Evolutionary conservation across 371 early-diverging fungal species (phyloP), one percentile per base, ranked within the genome.

Genomic region (Blakeslea trispora): DNA sequence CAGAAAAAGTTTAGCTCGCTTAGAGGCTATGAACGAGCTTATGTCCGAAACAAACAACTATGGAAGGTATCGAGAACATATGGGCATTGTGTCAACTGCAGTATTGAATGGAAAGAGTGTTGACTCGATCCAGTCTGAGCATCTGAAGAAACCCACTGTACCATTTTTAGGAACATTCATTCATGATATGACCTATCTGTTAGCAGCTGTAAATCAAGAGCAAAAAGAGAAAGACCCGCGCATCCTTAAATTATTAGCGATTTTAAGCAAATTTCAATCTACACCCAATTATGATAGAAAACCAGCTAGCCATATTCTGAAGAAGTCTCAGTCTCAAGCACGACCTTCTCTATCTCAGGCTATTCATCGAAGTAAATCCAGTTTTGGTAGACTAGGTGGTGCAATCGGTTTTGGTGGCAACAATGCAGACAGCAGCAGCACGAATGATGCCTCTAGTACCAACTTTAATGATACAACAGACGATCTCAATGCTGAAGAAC

Each of bases 161-260:
- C 93, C 93, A 0, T 92, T 87, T 63, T 61, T 92, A 15, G 91
- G 93, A 32, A 84, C 89, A 1, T 84, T 89, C 63, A 86, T 91
- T 19, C 89, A 90, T 66, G 93, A 92, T 57, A 80, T 84, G 24
- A 90, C 91, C 4, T 92, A 92, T 56, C 67, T 91, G 13, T 41
- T 83, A 6, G 90, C 89, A 0, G 84, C 86, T 1, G 80, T 76
- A 54, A 87, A 90, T 19, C 61, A 61, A 24, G 44, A 54, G 7
- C 61, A 54, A 17, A 22, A 87, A 88, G 56, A 75, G 54, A 45
- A 79, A 15, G 87, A 86, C 59, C 70, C 73, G 4, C 72, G 85
- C 13, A 74, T 84, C 8, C 72, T 61, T 47, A 83, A 83, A 37
- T 58, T 84, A 5, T 54, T 84, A 41, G 59, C 69, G 22, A 72